Evolutionary conservation across 331 rosid genomes (phyloP).

Genomic region (Malus hybrid): DNA sequence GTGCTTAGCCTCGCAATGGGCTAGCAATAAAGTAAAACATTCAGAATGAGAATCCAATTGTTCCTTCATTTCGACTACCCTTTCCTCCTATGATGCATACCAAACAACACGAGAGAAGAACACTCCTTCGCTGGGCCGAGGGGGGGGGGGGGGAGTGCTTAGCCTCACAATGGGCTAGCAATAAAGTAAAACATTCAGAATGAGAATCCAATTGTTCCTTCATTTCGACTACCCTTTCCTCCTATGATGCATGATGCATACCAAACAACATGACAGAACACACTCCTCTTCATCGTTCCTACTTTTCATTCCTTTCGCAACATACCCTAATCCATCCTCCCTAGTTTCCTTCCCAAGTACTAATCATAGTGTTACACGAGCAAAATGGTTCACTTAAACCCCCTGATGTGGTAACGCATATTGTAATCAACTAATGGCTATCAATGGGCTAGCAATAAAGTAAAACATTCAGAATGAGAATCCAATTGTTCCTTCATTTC

Average conservation of each 20-base stretch:
- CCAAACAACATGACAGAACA: neutral
- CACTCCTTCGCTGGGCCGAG: no score
- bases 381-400: neutral
- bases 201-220: neutral
- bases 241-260: neutral
- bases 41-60: no score
- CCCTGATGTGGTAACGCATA: neutral
- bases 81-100: no score
- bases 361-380: neutral
- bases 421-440: neutral
- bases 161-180: no score
- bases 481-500: neutral
- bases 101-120: no score
- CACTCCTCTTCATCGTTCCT: neutral
- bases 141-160: no score
- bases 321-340: neutral
- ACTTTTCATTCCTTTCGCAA: neutral
- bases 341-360: neutral
- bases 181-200: neutral
- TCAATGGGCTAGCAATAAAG: neutral
- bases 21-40: no score
- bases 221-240: neutral
- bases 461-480: neutral
- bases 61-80: no score
- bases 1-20: neutral